Evolutionary conservation across 192 early-diverging fungal species (phyloP).

Genomic region (Linnemannia elongata): DNA sequence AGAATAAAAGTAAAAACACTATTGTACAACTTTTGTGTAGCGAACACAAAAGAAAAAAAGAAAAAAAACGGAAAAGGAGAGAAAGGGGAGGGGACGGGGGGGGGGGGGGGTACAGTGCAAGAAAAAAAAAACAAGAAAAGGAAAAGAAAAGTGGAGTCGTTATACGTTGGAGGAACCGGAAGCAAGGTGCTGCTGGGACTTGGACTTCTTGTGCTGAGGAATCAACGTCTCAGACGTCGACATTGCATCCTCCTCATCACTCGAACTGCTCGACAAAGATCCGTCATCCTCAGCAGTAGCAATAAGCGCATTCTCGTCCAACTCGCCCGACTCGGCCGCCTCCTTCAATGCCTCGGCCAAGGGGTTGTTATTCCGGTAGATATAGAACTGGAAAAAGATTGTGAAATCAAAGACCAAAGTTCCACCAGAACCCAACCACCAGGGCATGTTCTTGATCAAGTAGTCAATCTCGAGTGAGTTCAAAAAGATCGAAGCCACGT

Average conservation of each 20-base stretch:
- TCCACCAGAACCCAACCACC: constrained; percentile 82
- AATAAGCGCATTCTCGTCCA: constrained; percentile 43
- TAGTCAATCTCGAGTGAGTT: constrained; percentile 75
- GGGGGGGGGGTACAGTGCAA: no score
- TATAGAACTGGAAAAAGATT: constrained; percentile 79
- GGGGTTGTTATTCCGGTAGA: constrained; percentile 60
- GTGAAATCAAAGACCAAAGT: constrained; percentile 83
- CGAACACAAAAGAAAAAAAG: not conserved
- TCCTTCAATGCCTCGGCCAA: constrained; percentile 53
- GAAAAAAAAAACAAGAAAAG: not conserved
- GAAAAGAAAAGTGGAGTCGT: not conserved
- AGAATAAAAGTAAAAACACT: not conserved
- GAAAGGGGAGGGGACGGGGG: no score
- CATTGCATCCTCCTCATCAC: not conserved
- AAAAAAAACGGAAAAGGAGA: no score
- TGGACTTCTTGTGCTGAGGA: constrained; percentile 19
- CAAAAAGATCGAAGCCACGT: constrained; percentile 80
- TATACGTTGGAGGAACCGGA: not conserved
- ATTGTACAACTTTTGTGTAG: not conserved
- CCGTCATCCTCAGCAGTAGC: constrained; percentile 29
- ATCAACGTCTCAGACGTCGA: not conserved
- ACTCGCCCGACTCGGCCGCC: constrained; percentile 37
- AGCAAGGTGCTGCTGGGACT: constrained; percentile 8
- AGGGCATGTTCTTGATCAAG: constrained; percentile 78
- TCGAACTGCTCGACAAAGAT: not conserved